These are phyloP conservation scores for Curvularia eragrostidis DNA, from an alignment of 2,329 filamentous ascomycete species.

Conservation along the genomic window DNA sequence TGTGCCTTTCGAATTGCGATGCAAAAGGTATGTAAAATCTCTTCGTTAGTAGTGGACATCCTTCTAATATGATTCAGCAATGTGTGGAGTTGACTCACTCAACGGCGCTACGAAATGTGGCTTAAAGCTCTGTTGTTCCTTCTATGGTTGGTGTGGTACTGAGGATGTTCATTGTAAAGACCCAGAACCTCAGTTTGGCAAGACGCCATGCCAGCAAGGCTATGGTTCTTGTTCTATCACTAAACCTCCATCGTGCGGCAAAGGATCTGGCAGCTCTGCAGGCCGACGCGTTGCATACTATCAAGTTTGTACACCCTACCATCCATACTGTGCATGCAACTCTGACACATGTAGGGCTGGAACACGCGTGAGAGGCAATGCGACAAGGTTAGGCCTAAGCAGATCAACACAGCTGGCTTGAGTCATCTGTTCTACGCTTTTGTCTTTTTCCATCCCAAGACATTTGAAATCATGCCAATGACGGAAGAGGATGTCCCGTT, in stretches of 20 bases:
- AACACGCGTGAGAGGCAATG: slow-evolving; percentile 12
- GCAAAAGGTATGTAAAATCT: too few species aligned
- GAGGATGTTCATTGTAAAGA: background rate
- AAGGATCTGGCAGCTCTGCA: too few species aligned
- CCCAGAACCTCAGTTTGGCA: background rate
- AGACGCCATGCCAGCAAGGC: background rate
- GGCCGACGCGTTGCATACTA: too few species aligned
- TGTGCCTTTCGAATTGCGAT: too few species aligned
- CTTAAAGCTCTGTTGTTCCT: slow-evolving; percentile 2
- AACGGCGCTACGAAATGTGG: background rate
- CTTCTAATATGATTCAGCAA: too few species aligned
- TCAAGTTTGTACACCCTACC: too few species aligned
- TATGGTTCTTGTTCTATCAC: too few species aligned
- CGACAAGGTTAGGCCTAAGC: slow-evolving; percentile 9
- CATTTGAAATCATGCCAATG: slow-evolving; percentile 32
- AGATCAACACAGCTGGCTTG: slow-evolving; percentile 45
- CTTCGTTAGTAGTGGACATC: too few species aligned
- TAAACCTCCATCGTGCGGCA: too few species aligned
- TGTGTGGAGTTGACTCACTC: slow-evolving; percentile 4
- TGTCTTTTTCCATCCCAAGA: slow-evolving; percentile 26
- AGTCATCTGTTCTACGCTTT: slow-evolving; percentile 48
- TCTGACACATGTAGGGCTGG: too few species aligned
- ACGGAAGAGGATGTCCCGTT: slow-evolving; percentile 24
- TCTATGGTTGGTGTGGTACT: slow-evolving; percentile 1
- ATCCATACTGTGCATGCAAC: slow-evolving; percentile 13